Evolutionary conservation across 1,284 basidiomycete genomes (phyloP).

Genomic region (Cutaneotrichosporon dermatis): DNA sequence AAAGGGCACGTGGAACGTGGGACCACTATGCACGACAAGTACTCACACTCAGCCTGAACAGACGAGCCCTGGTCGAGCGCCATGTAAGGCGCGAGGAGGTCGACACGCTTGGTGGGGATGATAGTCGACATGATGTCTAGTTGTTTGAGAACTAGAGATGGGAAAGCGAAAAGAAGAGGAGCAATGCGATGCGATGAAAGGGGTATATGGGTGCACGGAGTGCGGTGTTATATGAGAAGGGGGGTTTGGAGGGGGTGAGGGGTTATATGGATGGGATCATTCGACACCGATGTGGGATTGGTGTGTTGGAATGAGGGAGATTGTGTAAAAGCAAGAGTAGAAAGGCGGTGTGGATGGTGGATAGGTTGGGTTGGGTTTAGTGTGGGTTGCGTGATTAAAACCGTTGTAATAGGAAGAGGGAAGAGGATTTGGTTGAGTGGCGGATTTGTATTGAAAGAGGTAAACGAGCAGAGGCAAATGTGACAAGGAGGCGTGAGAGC

Average conservation of each 20-base stretch:
- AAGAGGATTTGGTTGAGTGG: too few relatives aligned
- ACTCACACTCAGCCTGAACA: constrained; percentile 86
- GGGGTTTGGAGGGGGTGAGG: neutral
- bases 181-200: neutral
- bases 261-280: neutral
- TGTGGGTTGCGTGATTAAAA: too few relatives aligned
- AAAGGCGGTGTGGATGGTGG: too few relatives aligned
- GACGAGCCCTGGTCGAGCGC: constrained; percentile 78
- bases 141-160: neutral
- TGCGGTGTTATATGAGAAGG: neutral
- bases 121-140: constrained; percentile 40
- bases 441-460: too few relatives aligned
- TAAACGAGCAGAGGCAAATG: too few relatives aligned
- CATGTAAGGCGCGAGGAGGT: constrained; percentile 81
- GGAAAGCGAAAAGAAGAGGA: neutral
- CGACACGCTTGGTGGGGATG: constrained; percentile 62
- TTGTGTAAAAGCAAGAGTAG: neutral
- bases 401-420: too few relatives aligned
- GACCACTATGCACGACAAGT: too few relatives aligned
- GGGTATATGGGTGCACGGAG: neutral
- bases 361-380: too few relatives aligned
- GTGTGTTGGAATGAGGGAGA: neutral
- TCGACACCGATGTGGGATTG: neutral
- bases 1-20: too few relatives aligned
- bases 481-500: too few relatives aligned